These are phyloP conservation scores for Candolleomyces aberdarensis DNA, from an alignment of 768 basidiomycete genomes.

Conservation along the genomic window DNA sequence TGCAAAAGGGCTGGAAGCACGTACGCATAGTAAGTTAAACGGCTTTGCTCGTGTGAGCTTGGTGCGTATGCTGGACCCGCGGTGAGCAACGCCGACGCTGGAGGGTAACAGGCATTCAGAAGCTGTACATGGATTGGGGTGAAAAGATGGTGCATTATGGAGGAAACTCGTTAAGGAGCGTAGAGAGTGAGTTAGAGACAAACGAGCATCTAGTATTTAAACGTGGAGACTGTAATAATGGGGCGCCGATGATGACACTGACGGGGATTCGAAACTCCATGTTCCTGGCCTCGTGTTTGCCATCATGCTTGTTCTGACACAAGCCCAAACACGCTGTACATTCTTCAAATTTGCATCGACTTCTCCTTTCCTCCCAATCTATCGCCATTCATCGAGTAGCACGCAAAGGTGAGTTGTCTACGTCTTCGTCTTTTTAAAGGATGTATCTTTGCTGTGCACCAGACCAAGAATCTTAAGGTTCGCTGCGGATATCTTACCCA, in stretches of 20 bases:
- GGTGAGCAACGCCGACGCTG: conserved; percentile 67
- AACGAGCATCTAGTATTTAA: not conserved
- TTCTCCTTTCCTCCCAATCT: not conserved
- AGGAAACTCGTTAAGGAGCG: conserved; percentile 5
- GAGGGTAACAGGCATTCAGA: conserved; percentile 84
- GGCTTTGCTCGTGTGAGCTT: conserved; percentile 81
- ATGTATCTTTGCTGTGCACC: conserved; percentile 59
- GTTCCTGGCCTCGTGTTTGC: conserved; percentile 1
- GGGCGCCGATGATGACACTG: not conserved
- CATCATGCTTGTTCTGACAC: not conserved
- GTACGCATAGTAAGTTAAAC: conserved; percentile 80
- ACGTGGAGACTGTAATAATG: not conserved
- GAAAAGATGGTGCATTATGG: conserved; percentile 66
- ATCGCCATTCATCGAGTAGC: conserved; percentile 10
- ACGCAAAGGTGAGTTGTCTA: no score
- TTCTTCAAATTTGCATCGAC: not conserved
- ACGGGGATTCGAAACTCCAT: no score
- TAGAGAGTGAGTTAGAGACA: conserved; percentile 1
- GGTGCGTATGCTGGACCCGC: conserved; percentile 77
- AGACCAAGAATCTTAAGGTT: conserved; percentile 43
- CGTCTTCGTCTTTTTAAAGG: conserved; percentile 13
- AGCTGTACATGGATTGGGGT: conserved; percentile 83
- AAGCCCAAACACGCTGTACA: not conserved
- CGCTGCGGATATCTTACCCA: conserved; percentile 46
- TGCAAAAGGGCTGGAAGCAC: conserved; percentile 10